These are phyloP conservation scores for Umbilicaria muhlenbergii DNA, from an alignment of 495 filamentous ascomycete genomes.

Conservation along the genomic window DNA sequence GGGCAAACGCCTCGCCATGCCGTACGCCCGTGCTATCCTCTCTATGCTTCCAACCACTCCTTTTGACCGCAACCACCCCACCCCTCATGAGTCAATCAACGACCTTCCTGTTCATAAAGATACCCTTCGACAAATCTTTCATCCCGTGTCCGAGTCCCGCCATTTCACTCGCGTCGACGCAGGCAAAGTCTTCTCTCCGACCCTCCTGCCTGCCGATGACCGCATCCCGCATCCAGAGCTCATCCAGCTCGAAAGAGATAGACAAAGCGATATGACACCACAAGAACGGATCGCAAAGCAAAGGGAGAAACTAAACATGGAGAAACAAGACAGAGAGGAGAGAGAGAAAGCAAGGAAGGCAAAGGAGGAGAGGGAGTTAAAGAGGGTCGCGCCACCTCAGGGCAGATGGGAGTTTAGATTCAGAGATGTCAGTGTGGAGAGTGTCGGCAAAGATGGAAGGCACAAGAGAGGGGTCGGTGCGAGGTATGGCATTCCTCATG, in stretches of 20 bases:
- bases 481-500: slow-evolving; percentile 52
- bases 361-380: slow-evolving; percentile 24
- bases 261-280: slow-evolving; percentile 16
- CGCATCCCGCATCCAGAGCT: slow-evolving; percentile 84
- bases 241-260: slow-evolving; percentile 42
- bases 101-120: slow-evolving; percentile 70
- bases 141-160: slow-evolving; percentile 78
- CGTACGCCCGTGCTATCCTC: slow-evolving; percentile 61
- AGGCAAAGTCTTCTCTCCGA: slow-evolving; percentile 60
- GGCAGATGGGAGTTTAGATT: slow-evolving; percentile 73
- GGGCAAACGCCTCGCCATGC: slow-evolving; percentile 61
- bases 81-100: slow-evolving; percentile 73
- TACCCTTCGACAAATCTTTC: slow-evolving; percentile 74
- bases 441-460: slow-evolving; percentile 45
- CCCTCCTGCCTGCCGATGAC: slow-evolving; percentile 67
- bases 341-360: slow-evolving; percentile 19
- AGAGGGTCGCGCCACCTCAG: slow-evolving; percentile 23
- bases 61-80: slow-evolving; percentile 13
- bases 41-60: slow-evolving; percentile 60
- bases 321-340: slow-evolving; percentile 23
- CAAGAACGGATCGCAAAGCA: slow-evolving; percentile 24
- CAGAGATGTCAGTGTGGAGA: slow-evolving; percentile 43
- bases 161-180: slow-evolving; percentile 82
- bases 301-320: slow-evolving; percentile 26
- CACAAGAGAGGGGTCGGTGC: slow-evolving; percentile 39